phyloP scores from a whole-genome alignment of 805 yeast genomes.

The Debaryomyces maramus region DNA sequence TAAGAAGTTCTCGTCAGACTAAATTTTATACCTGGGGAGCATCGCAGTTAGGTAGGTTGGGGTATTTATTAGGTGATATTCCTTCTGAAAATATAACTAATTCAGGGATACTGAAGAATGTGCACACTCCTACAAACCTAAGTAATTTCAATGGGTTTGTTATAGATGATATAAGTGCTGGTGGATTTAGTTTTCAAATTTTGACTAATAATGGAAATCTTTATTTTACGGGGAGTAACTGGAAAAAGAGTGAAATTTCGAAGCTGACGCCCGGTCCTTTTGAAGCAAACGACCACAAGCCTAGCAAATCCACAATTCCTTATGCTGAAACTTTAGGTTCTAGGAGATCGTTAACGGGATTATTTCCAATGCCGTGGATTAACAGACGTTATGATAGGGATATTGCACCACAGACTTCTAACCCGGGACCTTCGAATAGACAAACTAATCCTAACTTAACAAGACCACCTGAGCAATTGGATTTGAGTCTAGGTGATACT shows the following conservation, averaged over 20 bases:
- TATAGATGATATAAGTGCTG: conserved; percentile 53
- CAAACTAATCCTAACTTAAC: conserved; percentile 20
- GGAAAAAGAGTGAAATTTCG: conserved; percentile 16
- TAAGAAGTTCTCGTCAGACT: conserved; percentile 35
- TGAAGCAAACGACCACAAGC: conserved; percentile 16
- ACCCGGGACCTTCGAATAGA: background rate
- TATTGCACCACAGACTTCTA: conserved; percentile 3
- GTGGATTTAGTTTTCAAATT: conserved; percentile 65
- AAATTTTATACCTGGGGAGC: conserved; percentile 55
- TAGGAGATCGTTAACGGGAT: conserved; percentile 10
- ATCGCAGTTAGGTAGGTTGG: conserved; percentile 45
- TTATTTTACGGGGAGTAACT: conserved; percentile 49
- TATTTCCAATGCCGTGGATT: conserved; percentile 8
- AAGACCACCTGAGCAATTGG: conserved; percentile 21
- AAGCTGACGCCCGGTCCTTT: conserved; percentile 31
- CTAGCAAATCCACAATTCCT: conserved; percentile 14
- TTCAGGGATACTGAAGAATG: conserved; percentile 22
- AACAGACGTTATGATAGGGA: conserved; percentile 8
- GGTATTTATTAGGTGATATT: conserved; percentile 32
- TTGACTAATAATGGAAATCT: conserved; percentile 56
- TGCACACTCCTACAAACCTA: conserved; percentile 40
- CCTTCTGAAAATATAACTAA: conserved; percentile 21
- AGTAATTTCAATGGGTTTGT: conserved; percentile 32
- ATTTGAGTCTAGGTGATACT: conserved; percentile 1
- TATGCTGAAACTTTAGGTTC: conserved; percentile 10